These are phyloP conservation scores for Coccomyxa sp. DNA, from an alignment of 139 green algal species.

Conservation along the genomic window DNA sequence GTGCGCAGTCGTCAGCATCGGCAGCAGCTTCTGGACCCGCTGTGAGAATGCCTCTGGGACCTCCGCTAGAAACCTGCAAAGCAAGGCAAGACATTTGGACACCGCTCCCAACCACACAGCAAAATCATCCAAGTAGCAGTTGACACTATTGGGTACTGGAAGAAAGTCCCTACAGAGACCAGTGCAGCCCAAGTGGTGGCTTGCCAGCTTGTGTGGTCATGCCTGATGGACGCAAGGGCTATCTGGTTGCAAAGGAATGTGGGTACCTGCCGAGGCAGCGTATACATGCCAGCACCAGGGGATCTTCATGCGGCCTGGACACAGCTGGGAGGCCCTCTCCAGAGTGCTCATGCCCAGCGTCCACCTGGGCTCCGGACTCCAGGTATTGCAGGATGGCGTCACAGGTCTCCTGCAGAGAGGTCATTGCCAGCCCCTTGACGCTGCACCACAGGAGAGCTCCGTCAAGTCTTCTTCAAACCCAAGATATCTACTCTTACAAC, in stretches of 20 bases:
- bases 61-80: slow-evolving; percentile 44
- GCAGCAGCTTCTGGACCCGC: slow-evolving; percentile 31
- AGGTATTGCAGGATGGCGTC: slow-evolving; percentile 55
- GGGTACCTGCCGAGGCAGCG: slow-evolving; percentile 17
- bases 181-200: too few species aligned
- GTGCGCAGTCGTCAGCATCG: slow-evolving; percentile 4
- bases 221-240: too few species aligned
- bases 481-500: too few species aligned
- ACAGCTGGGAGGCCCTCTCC: too few species aligned
- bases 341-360: background rate
- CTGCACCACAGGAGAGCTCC: slow-evolving; percentile 3
- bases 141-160: too few species aligned
- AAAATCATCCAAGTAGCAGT: too few species aligned
- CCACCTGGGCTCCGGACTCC: slow-evolving; percentile 18
- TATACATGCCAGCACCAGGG: slow-evolving; percentile 15
- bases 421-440: slow-evolving; percentile 22
- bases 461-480: background rate
- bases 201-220: too few species aligned
- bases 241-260: too few species aligned
- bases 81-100: too few species aligned
- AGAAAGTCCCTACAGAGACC: too few species aligned
- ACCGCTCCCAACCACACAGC: too few species aligned
- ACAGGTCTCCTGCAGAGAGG: slow-evolving; percentile 15
- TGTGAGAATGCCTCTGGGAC: slow-evolving; percentile 22
- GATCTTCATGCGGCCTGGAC: too few species aligned